phyloP scores from a whole-genome alignment of 192 early-diverging fungal species.

The Mortierella alpina region DNA sequence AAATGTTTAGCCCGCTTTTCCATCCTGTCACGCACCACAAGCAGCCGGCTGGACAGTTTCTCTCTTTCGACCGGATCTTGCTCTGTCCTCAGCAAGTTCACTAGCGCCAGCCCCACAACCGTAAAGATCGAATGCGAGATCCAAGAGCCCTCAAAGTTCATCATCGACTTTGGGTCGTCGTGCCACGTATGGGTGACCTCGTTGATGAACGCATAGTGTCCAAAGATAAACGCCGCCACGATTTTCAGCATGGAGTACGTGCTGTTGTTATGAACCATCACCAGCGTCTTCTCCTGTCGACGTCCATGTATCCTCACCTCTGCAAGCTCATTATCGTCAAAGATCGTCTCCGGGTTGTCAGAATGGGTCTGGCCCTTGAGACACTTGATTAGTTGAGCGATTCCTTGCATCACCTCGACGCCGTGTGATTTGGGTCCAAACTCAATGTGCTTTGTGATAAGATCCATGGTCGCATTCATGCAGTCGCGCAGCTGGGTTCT shows the following conservation, averaged over 20 bases:
- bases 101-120: conserved; percentile 29
- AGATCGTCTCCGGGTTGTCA: conserved; percentile 40
- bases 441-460: conserved; percentile 35
- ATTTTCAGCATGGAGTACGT: conserved; percentile 42
- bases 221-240: conserved; percentile 40
- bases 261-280: conserved; percentile 43
- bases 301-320: conserved; percentile 21
- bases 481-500: conserved; percentile 37
- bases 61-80: conserved; percentile 8
- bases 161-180: conserved; percentile 42
- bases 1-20: conserved; percentile 16
- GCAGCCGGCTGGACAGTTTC: neutral
- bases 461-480: conserved; percentile 27
- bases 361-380: conserved; percentile 33
- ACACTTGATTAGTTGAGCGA: conserved; percentile 45
- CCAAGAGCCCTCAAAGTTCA: conserved; percentile 48
- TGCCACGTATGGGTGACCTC: conserved; percentile 38
- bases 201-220: conserved; percentile 30
- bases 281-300: conserved; percentile 8
- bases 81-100: conserved; percentile 28
- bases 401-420: conserved; percentile 44
- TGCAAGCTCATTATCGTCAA: conserved; percentile 40
- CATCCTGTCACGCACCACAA: conserved; percentile 32
- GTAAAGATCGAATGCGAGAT: conserved; percentile 34
- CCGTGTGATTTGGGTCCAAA: conserved; percentile 50